These are phyloP conservation scores for Coemansia sp. DNA, from an alignment of 192 early-diverging fungal genomes.

Conservation along the genomic window DNA sequence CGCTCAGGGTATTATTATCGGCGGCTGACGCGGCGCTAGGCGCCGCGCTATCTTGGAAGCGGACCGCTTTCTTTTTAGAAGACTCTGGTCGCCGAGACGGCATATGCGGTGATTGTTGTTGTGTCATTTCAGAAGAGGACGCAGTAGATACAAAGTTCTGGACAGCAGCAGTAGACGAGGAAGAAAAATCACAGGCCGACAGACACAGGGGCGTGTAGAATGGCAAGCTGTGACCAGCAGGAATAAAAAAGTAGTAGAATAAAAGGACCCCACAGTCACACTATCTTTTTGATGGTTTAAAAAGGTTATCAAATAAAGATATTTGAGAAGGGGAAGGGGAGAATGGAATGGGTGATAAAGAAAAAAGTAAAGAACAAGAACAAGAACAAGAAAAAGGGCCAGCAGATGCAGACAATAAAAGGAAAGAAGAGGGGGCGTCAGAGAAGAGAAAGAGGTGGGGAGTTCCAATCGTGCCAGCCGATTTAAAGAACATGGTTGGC, in stretches of 20 bases:
- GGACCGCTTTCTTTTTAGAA: background rate
- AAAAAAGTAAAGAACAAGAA: slow-evolving; percentile 15
- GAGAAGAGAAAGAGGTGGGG: slow-evolving; percentile 10
- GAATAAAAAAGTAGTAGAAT: background rate
- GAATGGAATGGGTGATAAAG: slow-evolving; percentile 3
- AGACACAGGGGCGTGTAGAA: background rate
- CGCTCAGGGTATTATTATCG: background rate
- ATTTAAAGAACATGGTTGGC: slow-evolving; percentile 10
- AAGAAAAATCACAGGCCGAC: background rate
- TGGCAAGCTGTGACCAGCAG: background rate
- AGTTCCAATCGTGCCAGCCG: slow-evolving; percentile 4
- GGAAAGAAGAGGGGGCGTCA: slow-evolving; percentile 1
- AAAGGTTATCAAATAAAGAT: background rate
- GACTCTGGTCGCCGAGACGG: background rate
- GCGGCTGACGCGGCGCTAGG: background rate
- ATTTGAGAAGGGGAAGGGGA: slow-evolving; percentile 8
- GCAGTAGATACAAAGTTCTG: background rate
- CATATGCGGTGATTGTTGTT: background rate
- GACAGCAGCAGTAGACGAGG: slow-evolving; percentile 4
- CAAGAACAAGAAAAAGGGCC: slow-evolving; percentile 13
- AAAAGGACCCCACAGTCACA: background rate
- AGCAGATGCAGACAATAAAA: slow-evolving; percentile 16
- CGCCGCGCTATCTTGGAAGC: background rate
- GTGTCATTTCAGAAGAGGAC: background rate
- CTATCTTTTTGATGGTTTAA: background rate